Evolutionary conservation across 2,329 filamentous ascomycete species (phyloP).

Genomic region (Emergomyces orientalis): DNA sequence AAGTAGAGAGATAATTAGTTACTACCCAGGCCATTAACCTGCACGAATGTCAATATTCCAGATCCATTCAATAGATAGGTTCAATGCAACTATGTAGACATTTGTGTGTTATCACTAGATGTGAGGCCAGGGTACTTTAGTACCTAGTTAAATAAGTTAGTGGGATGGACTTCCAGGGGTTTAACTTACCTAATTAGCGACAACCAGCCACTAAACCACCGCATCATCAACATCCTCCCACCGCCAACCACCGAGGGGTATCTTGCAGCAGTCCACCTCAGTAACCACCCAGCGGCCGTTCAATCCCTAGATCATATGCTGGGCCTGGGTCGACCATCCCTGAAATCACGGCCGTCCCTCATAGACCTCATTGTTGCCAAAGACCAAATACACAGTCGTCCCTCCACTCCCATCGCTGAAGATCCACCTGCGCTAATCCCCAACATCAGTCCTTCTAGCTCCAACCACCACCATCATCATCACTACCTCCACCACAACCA

Average conservation of each 20-base stretch:
- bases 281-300: neutral
- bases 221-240: neutral
- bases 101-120: no score
- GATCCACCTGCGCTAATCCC: slow-evolving; percentile 14
- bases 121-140: no score
- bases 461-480: slow-evolving; percentile 18
- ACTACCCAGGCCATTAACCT: no score
- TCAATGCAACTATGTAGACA: no score
- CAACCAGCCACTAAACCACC: neutral
- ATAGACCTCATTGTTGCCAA: slow-evolving; percentile 50
- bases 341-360: slow-evolving; percentile 53
- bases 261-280: neutral
- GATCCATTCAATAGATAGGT: no score
- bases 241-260: no score
- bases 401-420: neutral
- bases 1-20: no score
- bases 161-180: no score
- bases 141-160: no score
- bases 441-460: neutral
- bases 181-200: no score
- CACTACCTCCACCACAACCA: slow-evolving; percentile 32
- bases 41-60: no score
- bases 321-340: slow-evolving; percentile 47
- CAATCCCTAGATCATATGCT: slow-evolving; percentile 39
- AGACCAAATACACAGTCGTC: slow-evolving; percentile 34